A percentile compares a stretch with the other conserved stretches of the same genome.
These are phyloP conservation scores for Phytophthora melonis DNA, from an alignment of 352 stramenopile species.

Conservation along the genomic window DNA sequence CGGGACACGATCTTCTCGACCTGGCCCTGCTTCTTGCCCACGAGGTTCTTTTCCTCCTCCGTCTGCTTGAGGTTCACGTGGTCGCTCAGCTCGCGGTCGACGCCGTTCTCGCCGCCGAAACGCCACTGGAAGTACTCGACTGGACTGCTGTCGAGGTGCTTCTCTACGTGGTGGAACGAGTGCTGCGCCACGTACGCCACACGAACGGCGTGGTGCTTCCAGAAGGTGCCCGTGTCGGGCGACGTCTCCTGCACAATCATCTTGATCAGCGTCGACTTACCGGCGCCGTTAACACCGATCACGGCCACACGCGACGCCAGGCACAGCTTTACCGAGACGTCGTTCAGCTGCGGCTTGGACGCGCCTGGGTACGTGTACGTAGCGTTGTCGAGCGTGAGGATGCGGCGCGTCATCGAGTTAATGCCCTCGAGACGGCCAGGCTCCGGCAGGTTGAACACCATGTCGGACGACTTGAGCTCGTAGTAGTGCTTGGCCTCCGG, in stretches of 20 bases:
- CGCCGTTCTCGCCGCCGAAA: constrained; percentile 95
- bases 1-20: constrained; percentile 96
- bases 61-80: constrained; percentile 93
- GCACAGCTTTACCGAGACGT: constrained; percentile 96
- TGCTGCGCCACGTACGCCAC: constrained; percentile 97
- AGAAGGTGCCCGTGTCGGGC: constrained; percentile 77
- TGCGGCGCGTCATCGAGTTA: constrained; percentile 91
- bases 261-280: constrained; percentile 99
- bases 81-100: constrained; percentile 92
- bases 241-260: constrained; percentile 87
- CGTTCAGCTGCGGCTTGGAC: constrained; percentile 89
- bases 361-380: constrained; percentile 89
- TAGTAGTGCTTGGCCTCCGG: constrained; percentile 95
- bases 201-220: constrained; percentile 93
- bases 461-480: constrained; percentile 84
- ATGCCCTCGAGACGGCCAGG: constrained; percentile 93
- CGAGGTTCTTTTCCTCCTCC: constrained; percentile 91
- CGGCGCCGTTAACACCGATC: constrained; percentile 97
- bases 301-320: constrained; percentile 96
- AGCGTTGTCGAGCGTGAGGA: constrained; percentile 92
- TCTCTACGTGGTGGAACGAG: constrained; percentile 97
- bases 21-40: constrained; percentile 92
- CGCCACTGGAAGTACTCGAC: constrained; percentile 98
- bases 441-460: constrained; percentile 91
- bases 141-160: constrained; percentile 94